Evolutionary conservation across 495 filamentous ascomycete species (phyloP), one percentile per base, ranked within the genome.

Genomic region (Symbiotaphrina buchneri): DNA sequence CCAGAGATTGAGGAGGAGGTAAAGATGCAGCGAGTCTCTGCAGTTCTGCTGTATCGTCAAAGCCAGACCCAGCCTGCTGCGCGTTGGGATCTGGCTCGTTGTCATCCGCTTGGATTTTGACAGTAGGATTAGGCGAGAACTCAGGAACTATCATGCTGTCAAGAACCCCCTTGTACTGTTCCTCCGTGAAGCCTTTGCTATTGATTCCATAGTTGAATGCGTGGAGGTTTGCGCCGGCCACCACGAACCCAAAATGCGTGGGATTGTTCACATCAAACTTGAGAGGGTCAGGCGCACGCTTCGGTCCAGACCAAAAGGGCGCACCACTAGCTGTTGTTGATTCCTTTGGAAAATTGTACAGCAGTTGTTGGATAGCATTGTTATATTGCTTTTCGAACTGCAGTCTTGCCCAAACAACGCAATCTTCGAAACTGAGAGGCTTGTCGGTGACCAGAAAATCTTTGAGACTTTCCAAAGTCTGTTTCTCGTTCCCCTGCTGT

Each of bases 201-300:
- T 90, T 84, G 47, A 99, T 90, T 23, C 74, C 77, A 47, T 94
- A 99, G 54, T 99, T 99, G 66, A 87, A 99, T 3, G 83, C 87
- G 46, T 93, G 90, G 15, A 99, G 65, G 47, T 91, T 83, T 16
- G 87, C 80, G 3, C 68, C 87, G 21, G 87, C 77, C 36, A 84
- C 65, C 31, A 95, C 55, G 47, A 93, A 99, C 17, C 62, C 63
- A 38, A 82, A 65, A 48, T 99, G 87, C 13, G 80, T 83, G 10
- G 71, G 58, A 44, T 92, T 92, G 11, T 67, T 54, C 33, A 70
- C 56, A 43, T 90, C 79, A 38, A 99, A 99, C 44, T 75, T 81
- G 39, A 94, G 53, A 40, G 87, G 73, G 35, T 85, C 76, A 6
- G 90, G 90, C 5, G 90, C 90, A 44, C 90, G 81, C 66, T 99